Percentiles rank a stretch among this genome's conserved stretches.
Conservation (phyloP, 2,329 filamentous ascomycete species). For the Macrophomina pseudophaseolina region DNA sequence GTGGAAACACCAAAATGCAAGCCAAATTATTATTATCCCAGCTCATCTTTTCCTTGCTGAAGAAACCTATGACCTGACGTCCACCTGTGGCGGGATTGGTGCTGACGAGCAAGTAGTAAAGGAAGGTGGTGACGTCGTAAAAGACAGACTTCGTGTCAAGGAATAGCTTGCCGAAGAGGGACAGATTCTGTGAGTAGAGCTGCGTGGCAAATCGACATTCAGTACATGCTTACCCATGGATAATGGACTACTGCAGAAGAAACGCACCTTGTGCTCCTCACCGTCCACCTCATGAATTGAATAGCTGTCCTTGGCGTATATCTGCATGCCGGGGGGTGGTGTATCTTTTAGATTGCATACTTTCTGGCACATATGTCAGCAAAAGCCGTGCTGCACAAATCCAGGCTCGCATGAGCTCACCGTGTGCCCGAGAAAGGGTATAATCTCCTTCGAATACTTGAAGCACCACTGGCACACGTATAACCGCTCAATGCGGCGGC, state of each 20-base stretch:
- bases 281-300: slow-evolving; percentile 93
- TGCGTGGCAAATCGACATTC: slow-evolving; percentile 28
- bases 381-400: neutral
- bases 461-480: slow-evolving; percentile 95
- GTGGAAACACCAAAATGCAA: slow-evolving; percentile 94
- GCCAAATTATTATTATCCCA: slow-evolving; percentile 99
- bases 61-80: slow-evolving; percentile 84
- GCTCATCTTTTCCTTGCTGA: slow-evolving; percentile 97
- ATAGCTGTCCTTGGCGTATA: slow-evolving; percentile 82
- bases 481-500: slow-evolving; percentile 57
- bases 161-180: slow-evolving; percentile 95
- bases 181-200: slow-evolving; percentile 93
- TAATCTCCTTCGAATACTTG: slow-evolving; percentile 74
- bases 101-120: slow-evolving; percentile 85
- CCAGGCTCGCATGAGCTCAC: slow-evolving; percentile 35
- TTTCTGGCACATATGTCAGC: slow-evolving; percentile 41
- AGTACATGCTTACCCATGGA: neutral
- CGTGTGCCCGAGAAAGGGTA: slow-evolving; percentile 54
- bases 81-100: slow-evolving; percentile 27
- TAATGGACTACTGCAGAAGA: neutral
- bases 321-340: slow-evolving; percentile 68
- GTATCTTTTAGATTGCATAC: slow-evolving; percentile 48
- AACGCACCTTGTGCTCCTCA: slow-evolving; percentile 68
- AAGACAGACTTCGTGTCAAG: slow-evolving; percentile 98
- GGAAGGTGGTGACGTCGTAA: slow-evolving; percentile 92